These are phyloP conservation scores for Corchorus capsularis DNA, from an alignment of 345 rosid species.

Conservation along the genomic window DNA sequence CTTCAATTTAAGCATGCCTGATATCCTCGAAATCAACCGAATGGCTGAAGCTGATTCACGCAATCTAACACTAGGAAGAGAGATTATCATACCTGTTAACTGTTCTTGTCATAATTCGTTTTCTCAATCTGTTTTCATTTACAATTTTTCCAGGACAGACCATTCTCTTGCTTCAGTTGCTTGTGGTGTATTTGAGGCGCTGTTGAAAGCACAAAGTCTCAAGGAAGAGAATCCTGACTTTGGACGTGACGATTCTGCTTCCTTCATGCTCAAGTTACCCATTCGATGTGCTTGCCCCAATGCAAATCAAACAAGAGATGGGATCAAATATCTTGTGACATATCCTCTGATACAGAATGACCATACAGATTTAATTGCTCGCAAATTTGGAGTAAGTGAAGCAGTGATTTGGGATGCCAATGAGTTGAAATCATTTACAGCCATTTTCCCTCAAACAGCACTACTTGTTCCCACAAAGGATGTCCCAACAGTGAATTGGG, in stretches of 20 bases:
- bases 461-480: conserved; percentile 32
- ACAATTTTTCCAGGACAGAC: conserved; percentile 20
- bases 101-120: conserved; percentile 26
- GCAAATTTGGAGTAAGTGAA: conserved; percentile 26
- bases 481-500: conserved; percentile 23
- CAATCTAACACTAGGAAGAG: conserved; percentile 26
- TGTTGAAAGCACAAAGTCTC: conserved; percentile 31
- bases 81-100: conserved; percentile 32
- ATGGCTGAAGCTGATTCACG: conserved; percentile 27
- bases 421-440: background rate
- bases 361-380: conserved; percentile 18
- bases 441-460: conserved; percentile 38
- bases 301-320: conserved; percentile 20
- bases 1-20: conserved; percentile 18
- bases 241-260: background rate
- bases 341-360: conserved; percentile 37
- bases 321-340: conserved; percentile 36
- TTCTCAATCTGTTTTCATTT: conserved; percentile 26
- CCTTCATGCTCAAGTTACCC: conserved; percentile 27
- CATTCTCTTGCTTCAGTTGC: conserved; percentile 28
- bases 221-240: conserved; percentile 21
- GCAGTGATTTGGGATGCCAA: conserved; percentile 29
- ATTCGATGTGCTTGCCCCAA: conserved; percentile 45
- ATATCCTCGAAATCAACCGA: conserved; percentile 29
- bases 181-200: conserved; percentile 37